Evolutionary conservation across 352 stramenopile species (phyloP).

Genomic region (Pythium insidiosum): DNA sequence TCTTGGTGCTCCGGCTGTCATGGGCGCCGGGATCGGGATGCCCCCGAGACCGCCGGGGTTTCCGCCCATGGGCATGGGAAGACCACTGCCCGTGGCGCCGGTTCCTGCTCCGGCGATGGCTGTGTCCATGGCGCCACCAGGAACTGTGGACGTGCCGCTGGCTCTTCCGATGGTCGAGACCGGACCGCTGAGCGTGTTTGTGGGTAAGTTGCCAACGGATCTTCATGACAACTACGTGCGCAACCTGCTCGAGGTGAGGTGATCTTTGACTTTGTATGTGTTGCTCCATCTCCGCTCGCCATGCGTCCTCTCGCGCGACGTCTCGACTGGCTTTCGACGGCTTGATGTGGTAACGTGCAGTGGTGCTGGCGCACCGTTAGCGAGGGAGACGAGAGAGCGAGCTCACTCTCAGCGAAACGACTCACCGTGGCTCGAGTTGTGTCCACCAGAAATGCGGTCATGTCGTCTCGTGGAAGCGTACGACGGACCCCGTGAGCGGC

Average conservation of each 20-base stretch:
- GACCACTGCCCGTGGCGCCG: not conserved
- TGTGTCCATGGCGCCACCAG: conserved; percentile 3
- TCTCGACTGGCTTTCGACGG: no score
- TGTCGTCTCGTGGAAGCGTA: conserved; percentile 40
- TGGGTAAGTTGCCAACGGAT: conserved; percentile 42
- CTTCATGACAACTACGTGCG: conserved; percentile 46
- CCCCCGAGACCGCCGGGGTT: no score
- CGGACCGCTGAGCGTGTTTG: conserved; percentile 33
- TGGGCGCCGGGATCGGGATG: no score
- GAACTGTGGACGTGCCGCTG: conserved; percentile 5
- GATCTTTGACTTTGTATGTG: not conserved
- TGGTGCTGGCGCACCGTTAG: no score
- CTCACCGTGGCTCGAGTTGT: not conserved
- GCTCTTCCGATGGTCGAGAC: conserved; percentile 11
- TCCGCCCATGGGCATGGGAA: not conserved
- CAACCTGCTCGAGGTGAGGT: conserved; percentile 36
- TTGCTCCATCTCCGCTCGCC: no score
- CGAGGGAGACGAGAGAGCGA: no score
- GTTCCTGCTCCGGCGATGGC: not conserved
- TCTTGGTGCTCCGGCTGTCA: not conserved
- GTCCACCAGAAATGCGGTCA: conserved; percentile 24
- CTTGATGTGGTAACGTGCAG: no score
- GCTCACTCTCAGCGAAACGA: no score
- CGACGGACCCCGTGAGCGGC: conserved; percentile 26
- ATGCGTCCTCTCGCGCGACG: no score